Evolutionary conservation across 2,329 filamentous ascomycete genomes (phyloP), one percentile per base, ranked within the genome.

Genomic region (Escovopsis sp.): DNA sequence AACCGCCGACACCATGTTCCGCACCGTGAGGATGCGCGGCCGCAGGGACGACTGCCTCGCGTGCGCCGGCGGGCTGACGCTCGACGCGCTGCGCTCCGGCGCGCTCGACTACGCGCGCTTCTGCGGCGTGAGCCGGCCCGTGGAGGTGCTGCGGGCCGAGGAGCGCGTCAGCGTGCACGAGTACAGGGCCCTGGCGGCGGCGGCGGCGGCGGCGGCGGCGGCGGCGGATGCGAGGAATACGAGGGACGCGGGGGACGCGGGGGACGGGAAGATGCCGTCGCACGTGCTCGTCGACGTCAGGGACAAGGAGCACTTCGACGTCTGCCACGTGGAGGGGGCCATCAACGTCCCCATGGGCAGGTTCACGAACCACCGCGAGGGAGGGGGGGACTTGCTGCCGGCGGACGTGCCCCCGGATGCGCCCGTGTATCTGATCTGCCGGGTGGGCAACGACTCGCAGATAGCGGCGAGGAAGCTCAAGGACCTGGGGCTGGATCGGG

Each of bases 41-140:
- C 71, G 81, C 39, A 72, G 84, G 39, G 60, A 67, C 8, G 76
- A 76, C 33, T 96, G 91, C 53, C 75, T 84, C 31, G 81, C 82
- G 1, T 98, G 91, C 57, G 83, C 81, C 0, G 41, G 30, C 11
- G 62, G 70, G 0, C 68, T 95, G 10, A 81, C 79, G 0, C 56
- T 75, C 7, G 67, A 79, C 10, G 72, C 70, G 7, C 61, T 94
- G 40, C 64, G 59, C 15, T 71, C 69, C 0, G 27, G 27, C 3
- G 79, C 74, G 5, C 65, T 88, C 37, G 85, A 95, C 55, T 96
- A 96, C 56, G 71, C 83, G 0, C 76, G 81, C 40, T 95, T 96
- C 55, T 96, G 89, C 55, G 87, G 88, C 5, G 69, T 76, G 1
- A 58, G 63, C 1, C 48, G 56, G 39, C 71, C 76, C 0, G 64